phyloP scores from a whole-genome alignment of 1,284 basidiomycete species.

The Cryptococcus sp. region DNA sequence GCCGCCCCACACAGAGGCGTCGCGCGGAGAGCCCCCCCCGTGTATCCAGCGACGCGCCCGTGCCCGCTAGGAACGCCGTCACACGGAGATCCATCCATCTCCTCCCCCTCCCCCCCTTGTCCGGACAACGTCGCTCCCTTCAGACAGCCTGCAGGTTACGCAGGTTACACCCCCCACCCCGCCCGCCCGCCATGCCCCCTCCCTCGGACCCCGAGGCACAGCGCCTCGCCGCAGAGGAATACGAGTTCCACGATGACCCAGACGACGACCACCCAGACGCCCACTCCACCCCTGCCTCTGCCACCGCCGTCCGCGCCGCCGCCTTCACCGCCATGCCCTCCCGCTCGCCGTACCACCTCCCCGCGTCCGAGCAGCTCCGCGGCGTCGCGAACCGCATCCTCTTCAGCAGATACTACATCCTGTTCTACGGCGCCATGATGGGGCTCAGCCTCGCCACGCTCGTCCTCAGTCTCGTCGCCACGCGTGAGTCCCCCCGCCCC shows the following conservation, averaged over 20 bases:
- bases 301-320: background rate
- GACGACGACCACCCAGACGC: conserved; percentile 8
- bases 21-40: too few species aligned
- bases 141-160: too few species aligned
- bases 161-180: background rate
- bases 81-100: too few species aligned
- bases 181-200: background rate
- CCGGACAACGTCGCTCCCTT: too few species aligned
- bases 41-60: too few species aligned
- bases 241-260: conserved; percentile 7
- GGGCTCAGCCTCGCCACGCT: conserved; percentile 84
- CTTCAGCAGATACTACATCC: conserved; percentile 47
- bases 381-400: conserved; percentile 51
- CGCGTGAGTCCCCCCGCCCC: conserved; percentile 29
- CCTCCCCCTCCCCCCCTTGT: too few species aligned
- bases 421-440: conserved; percentile 86
- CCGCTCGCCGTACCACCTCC: conserved; percentile 45
- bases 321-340: conserved; percentile 10
- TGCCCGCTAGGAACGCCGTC: too few species aligned
- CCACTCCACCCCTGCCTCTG: background rate
- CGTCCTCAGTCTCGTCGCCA: conserved; percentile 67
- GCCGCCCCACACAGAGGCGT: too few species aligned
- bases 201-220: background rate
- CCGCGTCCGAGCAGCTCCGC: conserved; percentile 43
- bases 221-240: conserved; percentile 2